Evolutionary conservation across 140 eudicot species (phyloP).

Genomic region (Senecio squalidus): DNA sequence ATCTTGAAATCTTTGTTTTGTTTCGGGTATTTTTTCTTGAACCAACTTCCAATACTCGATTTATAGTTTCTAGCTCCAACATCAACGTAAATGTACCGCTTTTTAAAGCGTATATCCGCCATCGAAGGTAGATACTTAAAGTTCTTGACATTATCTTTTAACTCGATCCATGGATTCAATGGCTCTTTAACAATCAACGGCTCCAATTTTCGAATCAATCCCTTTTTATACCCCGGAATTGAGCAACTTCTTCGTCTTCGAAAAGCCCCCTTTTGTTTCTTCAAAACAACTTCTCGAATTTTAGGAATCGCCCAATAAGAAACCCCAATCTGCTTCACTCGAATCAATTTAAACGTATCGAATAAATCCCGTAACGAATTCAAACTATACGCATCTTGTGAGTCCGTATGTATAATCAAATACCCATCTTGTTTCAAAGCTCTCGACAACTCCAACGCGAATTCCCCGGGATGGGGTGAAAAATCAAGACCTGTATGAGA

Average conservation of each 20-base stretch:
- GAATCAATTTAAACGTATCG: conserved; percentile 28
- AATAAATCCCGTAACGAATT: conserved; percentile 53
- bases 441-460: conserved; percentile 42
- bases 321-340: conserved; percentile 25
- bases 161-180: conserved; percentile 36
- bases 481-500: conserved; percentile 34
- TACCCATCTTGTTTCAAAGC: conserved; percentile 51
- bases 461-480: conserved; percentile 16
- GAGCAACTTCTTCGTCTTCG: conserved; percentile 17
- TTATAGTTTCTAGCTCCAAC: conserved; percentile 56
- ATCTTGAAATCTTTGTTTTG: conserved; percentile 45
- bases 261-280: conserved; percentile 23
- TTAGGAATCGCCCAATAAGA: conserved; percentile 15
- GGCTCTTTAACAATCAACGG: conserved; percentile 45
- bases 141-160: conserved; percentile 35
- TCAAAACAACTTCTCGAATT: conserved; percentile 42
- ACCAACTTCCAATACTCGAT: conserved; percentile 75
- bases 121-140: conserved; percentile 44
- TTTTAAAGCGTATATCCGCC: conserved; percentile 43
- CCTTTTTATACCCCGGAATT: conserved; percentile 38
- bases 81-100: conserved; percentile 46
- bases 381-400: conserved; percentile 45
- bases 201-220: conserved; percentile 29
- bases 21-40: conserved; percentile 48
- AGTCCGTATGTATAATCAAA: conserved; percentile 41